These are phyloP conservation scores for Naganishia antarctica DNA, from an alignment of 768 basidiomycete genomes.

Conservation along the genomic window DNA sequence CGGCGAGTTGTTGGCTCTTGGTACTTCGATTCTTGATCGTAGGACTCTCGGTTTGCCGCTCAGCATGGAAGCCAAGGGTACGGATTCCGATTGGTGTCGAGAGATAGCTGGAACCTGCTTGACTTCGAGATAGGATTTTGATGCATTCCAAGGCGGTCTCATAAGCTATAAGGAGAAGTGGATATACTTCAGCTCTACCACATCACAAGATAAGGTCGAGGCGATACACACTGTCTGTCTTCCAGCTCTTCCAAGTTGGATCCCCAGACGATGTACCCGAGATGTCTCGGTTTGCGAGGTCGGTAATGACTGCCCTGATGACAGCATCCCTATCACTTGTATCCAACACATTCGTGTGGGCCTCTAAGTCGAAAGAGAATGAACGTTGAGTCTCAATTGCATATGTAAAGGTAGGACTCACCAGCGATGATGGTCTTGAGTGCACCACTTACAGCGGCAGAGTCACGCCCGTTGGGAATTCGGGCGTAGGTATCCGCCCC, in stretches of 20 bases:
- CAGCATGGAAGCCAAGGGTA: neutral
- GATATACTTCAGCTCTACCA: neutral
- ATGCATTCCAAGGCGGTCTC: slow-evolving; percentile 8
- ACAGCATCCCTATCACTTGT: neutral
- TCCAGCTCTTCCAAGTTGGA: neutral
- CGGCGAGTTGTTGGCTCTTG: neutral
- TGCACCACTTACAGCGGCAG: neutral
- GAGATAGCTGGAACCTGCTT: slow-evolving; percentile 3
- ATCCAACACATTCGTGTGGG: neutral
- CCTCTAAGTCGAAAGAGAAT: neutral
- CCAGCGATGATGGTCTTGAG: neutral
- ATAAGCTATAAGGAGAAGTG: neutral
- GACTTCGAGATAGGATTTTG: slow-evolving; percentile 8
- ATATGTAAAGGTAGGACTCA: neutral
- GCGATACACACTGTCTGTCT: neutral
- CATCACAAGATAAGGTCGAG: neutral
- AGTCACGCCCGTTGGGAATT: neutral
- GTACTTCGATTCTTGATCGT: neutral
- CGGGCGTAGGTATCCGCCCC: neutral
- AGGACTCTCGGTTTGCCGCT: too few species aligned
- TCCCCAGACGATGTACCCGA: neutral
- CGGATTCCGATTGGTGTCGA: neutral
- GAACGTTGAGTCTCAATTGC: too few species aligned
- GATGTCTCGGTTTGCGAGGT: neutral
- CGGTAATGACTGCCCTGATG: neutral